Conservation (phyloP, 192 early-diverging fungal genomes). For the Powellomyces hirtus region DNA sequence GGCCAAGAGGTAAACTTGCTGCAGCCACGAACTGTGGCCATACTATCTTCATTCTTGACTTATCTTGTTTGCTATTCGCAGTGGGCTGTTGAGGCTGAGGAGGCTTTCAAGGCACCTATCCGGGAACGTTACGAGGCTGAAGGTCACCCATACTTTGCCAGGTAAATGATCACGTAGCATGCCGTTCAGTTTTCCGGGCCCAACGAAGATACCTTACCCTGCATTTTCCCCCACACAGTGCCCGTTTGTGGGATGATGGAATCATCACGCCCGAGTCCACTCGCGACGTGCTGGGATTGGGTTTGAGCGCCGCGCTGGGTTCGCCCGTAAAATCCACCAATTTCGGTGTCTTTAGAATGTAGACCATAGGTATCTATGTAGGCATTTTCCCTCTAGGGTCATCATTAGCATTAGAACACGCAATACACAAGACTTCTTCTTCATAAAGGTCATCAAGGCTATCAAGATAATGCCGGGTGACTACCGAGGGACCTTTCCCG, state of each 20-base stretch:
- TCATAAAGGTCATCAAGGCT: no score
- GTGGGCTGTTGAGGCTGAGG: constrained; percentile 78
- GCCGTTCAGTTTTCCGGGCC: no score
- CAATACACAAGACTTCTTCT: no score
- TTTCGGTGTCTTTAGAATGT: constrained; percentile 98
- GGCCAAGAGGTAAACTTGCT: constrained; percentile 49
- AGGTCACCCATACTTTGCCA: constrained; percentile 93
- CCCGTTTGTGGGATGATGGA: constrained; percentile 92
- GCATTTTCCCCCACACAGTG: no score
- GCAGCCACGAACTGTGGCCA: not conserved
- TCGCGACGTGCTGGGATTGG: constrained; percentile 81
- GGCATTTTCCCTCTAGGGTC: no score
- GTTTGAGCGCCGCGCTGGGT: constrained; percentile 76
- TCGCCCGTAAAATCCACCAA: constrained; percentile 66
- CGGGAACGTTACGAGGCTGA: constrained; percentile 83
- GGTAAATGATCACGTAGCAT: no score
- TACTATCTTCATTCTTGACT: no score
- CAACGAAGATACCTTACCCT: no score
- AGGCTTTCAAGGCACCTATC: constrained; percentile 80
- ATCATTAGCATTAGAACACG: no score
- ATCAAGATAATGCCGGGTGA: no score
- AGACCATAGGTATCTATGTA: no score
- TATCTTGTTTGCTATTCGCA: constrained; percentile 10
- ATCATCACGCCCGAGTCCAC: constrained; percentile 89
- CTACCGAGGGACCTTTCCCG: no score